A percentile compares a stretch with the other conserved stretches of the same genome.
Conservation (phyloP, 345 rosid species). For the Gossypium bickii region DNA sequence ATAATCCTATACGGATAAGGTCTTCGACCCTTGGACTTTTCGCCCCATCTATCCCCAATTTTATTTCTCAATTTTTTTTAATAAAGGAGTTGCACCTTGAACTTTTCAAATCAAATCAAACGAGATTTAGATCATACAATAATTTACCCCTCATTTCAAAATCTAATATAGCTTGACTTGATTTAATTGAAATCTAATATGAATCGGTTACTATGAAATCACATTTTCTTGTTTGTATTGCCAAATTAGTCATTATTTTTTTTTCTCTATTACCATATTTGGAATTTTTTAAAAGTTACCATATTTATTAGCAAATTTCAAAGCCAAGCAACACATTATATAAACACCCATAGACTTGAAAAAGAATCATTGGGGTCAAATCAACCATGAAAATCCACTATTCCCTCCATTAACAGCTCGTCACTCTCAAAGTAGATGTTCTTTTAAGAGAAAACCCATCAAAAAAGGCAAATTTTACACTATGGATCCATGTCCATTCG, state of each 20-base stretch:
- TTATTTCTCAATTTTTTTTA: too few relatives aligned
- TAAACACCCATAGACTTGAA: not conserved
- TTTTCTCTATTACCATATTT: not conserved
- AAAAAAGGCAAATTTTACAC: not conserved
- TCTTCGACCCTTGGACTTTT: too few relatives aligned
- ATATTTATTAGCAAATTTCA: not conserved
- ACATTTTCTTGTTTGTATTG: not conserved
- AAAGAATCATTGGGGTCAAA: not conserved
- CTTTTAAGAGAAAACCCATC: too few relatives aligned
- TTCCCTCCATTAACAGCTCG: not conserved
- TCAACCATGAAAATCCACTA: not conserved
- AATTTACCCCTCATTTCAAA: too few relatives aligned
- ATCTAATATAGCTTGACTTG: rapidly evolving
- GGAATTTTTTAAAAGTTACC: not conserved
- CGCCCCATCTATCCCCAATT: rapidly evolving
- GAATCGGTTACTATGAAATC: too few relatives aligned
- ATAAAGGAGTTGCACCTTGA: rapidly evolving
- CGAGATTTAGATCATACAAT: rapidly evolving
- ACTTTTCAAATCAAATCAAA: too few relatives aligned
- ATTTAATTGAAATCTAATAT: too few relatives aligned
- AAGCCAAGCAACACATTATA: not conserved
- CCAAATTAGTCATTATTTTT: not conserved
- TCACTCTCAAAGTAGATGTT: not conserved
- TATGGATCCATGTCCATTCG: slow-evolving; percentile 94
- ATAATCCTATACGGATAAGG: too few relatives aligned